phyloP scores from a whole-genome alignment of 306 rosid species.

The Vigna unguiculata region DNA sequence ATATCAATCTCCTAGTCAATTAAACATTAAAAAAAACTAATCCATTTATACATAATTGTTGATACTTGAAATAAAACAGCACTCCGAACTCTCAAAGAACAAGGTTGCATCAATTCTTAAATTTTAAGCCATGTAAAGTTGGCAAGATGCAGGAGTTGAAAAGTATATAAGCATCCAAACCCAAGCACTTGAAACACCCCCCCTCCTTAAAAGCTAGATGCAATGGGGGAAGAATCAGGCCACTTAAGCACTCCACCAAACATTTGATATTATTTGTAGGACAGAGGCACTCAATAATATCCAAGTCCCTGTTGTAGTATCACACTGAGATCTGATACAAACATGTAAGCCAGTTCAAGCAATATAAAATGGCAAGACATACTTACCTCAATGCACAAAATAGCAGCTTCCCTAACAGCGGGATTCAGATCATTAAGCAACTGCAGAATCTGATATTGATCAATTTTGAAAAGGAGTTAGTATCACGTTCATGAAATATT shows the following conservation, averaged over 20 bases:
- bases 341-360: slow-evolving; percentile 7
- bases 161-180: neutral
- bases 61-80: slow-evolving; percentile 31
- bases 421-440: slow-evolving; percentile 87
- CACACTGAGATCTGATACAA: neutral
- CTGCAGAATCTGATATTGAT: slow-evolving; percentile 79
- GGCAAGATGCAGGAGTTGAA: slow-evolving; percentile 19
- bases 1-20: slow-evolving; percentile 11
- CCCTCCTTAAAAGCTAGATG: too few species aligned
- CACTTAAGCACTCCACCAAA: neutral
- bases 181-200: too few species aligned
- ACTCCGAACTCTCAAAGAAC: slow-evolving; percentile 20
- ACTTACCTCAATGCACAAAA: slow-evolving; percentile 89
- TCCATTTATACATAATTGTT: slow-evolving; percentile 11
- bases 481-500: neutral
- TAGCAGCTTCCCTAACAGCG: slow-evolving; percentile 93
- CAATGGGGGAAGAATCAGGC: neutral
- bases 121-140: slow-evolving; percentile 28
- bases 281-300: neutral
- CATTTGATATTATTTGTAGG: too few species aligned
- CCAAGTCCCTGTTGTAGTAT: neutral
- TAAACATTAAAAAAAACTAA: slow-evolving; percentile 19
- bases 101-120: slow-evolving; percentile 35
- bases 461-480: slow-evolving; percentile 31
- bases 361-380: slow-evolving; percentile 31